Evolutionary conservation across 352 stramenopile species (phyloP).

Genomic region (Pythium guiyangense): DNA sequence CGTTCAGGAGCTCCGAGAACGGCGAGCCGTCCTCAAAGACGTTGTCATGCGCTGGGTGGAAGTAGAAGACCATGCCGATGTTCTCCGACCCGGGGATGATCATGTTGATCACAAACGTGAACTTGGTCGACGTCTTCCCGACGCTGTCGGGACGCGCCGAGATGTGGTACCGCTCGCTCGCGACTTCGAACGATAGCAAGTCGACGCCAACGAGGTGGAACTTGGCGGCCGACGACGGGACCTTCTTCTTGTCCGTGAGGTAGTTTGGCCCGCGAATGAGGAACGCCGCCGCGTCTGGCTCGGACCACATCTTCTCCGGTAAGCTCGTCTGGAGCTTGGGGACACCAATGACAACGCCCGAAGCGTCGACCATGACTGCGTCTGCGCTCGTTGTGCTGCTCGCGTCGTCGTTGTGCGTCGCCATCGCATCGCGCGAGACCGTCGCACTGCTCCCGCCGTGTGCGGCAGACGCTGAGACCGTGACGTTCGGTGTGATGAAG

Average conservation of each 20-base stretch:
- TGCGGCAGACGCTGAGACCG: conserved; percentile 21
- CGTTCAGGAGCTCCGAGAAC: conserved; percentile 86
- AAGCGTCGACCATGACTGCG: conserved; percentile 41
- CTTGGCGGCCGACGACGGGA: conserved; percentile 55
- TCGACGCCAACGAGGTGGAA: conserved; percentile 84
- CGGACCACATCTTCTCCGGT: conserved; percentile 80
- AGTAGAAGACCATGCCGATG: conserved; percentile 84
- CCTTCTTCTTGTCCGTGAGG: conserved; percentile 87
- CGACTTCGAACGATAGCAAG: conserved; percentile 70
- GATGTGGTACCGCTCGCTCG: conserved; percentile 74
- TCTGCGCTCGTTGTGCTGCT: not conserved
- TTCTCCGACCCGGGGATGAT: conserved; percentile 83
- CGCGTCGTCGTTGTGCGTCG: not conserved
- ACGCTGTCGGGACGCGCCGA: conserved; percentile 66
- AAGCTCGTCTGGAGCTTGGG: conserved; percentile 65
- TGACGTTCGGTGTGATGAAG: conserved; percentile 87
- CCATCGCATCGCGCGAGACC: not conserved
- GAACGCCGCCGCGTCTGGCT: conserved; percentile 79
- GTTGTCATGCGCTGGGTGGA: conserved; percentile 69
- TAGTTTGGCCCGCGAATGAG: conserved; percentile 88
- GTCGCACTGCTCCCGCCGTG: not conserved
- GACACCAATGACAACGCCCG: conserved; percentile 59
- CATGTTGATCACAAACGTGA: conserved; percentile 90
- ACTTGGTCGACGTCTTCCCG: conserved; percentile 64
- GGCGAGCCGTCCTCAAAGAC: conserved; percentile 85